Conservation (phyloP, 371 early-diverging fungal species). For the Lichtheimia ramosa region DNA sequence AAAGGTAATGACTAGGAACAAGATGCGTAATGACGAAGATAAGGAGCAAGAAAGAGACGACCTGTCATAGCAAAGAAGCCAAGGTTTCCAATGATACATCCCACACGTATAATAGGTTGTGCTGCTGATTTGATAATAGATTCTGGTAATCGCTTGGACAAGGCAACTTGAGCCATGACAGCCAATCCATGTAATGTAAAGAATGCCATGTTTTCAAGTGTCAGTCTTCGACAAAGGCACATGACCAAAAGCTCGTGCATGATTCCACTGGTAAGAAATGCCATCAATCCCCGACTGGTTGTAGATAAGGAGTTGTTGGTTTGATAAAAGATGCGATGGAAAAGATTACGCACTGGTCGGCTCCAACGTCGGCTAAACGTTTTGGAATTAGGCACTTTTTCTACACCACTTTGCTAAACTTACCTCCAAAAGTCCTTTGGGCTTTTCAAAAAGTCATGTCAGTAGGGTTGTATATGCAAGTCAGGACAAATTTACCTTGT, state of each 20-base stretch:
- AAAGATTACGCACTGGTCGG: slow-evolving; percentile 26
- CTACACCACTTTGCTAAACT: background rate
- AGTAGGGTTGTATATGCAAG: too few relatives aligned
- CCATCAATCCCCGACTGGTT: slow-evolving; percentile 18
- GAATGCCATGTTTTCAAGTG: slow-evolving; percentile 33
- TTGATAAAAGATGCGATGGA: slow-evolving; percentile 25
- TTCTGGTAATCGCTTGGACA: too few relatives aligned
- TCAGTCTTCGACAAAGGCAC: slow-evolving; percentile 30
- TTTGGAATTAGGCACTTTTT: background rate
- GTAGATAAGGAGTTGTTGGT: slow-evolving; percentile 1
- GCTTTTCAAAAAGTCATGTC: too few relatives aligned
- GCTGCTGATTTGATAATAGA: too few relatives aligned
- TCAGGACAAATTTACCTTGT: slow-evolving; percentile 10
- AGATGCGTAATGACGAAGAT: slow-evolving; percentile 16
- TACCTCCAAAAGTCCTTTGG: slow-evolving; percentile 50
- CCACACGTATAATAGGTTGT: too few relatives aligned
- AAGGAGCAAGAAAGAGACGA: slow-evolving; percentile 38
- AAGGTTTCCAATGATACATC: slow-evolving; percentile 13
- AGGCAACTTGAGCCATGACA: slow-evolving; percentile 16
- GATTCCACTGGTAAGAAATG: slow-evolving; percentile 34
- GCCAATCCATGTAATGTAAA: slow-evolving; percentile 32
- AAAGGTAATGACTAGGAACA: too few relatives aligned
- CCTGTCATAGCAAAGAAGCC: slow-evolving; percentile 34
- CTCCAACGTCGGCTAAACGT: slow-evolving; percentile 41
- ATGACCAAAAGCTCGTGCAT: slow-evolving; percentile 42